Percentiles rank a stretch among this genome's conserved stretches.
Conservation (phyloP, 148 eudicot species). For the Diospyros lotus region DNA sequence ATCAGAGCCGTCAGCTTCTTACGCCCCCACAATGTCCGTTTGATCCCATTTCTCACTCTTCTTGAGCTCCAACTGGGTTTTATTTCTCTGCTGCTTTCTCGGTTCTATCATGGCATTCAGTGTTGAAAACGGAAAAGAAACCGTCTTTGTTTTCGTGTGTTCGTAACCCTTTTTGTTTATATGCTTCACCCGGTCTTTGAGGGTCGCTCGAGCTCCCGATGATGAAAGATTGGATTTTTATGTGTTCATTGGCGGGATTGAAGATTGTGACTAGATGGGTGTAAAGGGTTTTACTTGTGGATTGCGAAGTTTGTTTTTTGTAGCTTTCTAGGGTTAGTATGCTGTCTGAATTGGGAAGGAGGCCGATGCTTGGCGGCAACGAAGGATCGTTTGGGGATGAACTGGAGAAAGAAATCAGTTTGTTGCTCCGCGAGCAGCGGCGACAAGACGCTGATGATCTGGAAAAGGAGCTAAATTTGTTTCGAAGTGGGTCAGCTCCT, state of each 20-base stretch:
- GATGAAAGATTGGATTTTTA: conserved; percentile 26
- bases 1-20: conserved; percentile 19
- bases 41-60: neutral
- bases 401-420: conserved; percentile 74
- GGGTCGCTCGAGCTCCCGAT: neutral
- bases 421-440: conserved; percentile 64
- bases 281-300: conserved; percentile 5
- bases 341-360: conserved; percentile 57
- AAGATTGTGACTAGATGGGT: conserved; percentile 8
- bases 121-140: too few species aligned
- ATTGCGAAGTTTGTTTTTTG: conserved; percentile 22
- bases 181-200: too few species aligned
- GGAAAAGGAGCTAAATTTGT: conserved; percentile 76
- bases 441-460: conserved; percentile 59
- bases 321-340: conserved; percentile 37
- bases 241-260: conserved; percentile 10
- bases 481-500: conserved; percentile 96
- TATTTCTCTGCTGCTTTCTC: neutral
- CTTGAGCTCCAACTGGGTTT: conserved; percentile 1
- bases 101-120: too few species aligned
- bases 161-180: neutral
- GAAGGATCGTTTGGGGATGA: conserved; percentile 85
- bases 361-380: conserved; percentile 50
- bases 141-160: neutral
- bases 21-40: neutral